These are phyloP conservation scores for Amanita phalloides DNA, from an alignment of 768 basidiomycete species.

Conservation along the genomic window DNA sequence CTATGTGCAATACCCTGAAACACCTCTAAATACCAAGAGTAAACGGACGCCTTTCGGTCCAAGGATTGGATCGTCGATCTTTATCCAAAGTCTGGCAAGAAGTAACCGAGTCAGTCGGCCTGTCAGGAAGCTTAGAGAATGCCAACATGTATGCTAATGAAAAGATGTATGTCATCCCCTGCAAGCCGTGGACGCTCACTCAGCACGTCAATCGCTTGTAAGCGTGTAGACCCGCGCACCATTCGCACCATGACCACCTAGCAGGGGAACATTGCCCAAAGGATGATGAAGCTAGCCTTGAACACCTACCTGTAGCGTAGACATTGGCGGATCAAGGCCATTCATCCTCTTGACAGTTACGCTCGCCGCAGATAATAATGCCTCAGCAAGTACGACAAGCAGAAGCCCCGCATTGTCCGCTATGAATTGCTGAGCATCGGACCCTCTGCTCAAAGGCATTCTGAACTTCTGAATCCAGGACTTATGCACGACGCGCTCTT, in stretches of 20 bases:
- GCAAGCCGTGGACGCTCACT: neutral
- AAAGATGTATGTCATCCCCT: slow-evolving; percentile 43
- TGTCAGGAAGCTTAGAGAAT: slow-evolving; percentile 9
- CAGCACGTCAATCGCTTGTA: neutral
- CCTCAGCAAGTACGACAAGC: slow-evolving; percentile 43
- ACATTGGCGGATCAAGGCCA: slow-evolving; percentile 44
- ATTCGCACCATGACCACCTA: neutral
- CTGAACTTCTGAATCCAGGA: neutral
- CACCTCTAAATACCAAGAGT: slow-evolving; percentile 46
- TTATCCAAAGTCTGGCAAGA: too few species aligned
- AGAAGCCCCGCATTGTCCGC: slow-evolving; percentile 45
- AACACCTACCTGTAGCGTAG: slow-evolving; percentile 39
- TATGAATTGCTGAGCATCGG: slow-evolving; percentile 5
- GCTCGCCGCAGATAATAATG: slow-evolving; percentile 53
- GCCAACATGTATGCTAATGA: slow-evolving; percentile 43
- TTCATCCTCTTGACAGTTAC: slow-evolving; percentile 55
- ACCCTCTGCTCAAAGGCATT: neutral
- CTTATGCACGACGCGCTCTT: too few species aligned
- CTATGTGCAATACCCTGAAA: slow-evolving; percentile 41
- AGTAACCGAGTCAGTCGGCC: too few species aligned
- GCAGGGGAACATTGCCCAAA: neutral
- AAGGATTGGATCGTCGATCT: slow-evolving; percentile 40
- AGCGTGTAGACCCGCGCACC: neutral
- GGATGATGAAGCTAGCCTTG: neutral
- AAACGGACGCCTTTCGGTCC: slow-evolving; percentile 62